Conservation (phyloP, 1,284 basidiomycete genomes). For the Tilletiaria anomala region DNA sequence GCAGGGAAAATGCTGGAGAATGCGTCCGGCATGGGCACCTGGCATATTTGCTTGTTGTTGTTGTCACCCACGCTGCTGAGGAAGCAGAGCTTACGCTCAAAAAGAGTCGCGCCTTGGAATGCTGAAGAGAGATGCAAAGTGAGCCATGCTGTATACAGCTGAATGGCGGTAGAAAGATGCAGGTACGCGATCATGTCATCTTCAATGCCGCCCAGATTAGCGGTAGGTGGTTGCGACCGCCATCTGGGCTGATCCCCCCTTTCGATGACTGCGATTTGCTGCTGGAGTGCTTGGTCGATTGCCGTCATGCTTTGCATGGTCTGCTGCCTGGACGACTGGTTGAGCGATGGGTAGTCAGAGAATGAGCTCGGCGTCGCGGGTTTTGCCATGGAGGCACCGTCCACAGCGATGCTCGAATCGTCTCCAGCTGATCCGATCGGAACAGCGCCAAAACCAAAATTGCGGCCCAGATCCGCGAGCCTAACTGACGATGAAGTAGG, state of each 20-base stretch:
- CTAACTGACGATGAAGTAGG: too few relatives aligned
- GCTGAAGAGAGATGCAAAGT: conserved; percentile 32
- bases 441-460: too few relatives aligned
- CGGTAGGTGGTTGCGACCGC: too few relatives aligned
- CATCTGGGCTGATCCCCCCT: too few relatives aligned
- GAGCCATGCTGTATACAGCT: conserved; percentile 28
- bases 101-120: conserved; percentile 29
- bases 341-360: too few relatives aligned
- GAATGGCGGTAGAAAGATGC: conserved; percentile 19
- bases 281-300: conserved; percentile 22
- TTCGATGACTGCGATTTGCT: too few relatives aligned
- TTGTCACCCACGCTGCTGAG: conserved; percentile 10
- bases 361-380: too few relatives aligned
- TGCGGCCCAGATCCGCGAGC: too few relatives aligned
- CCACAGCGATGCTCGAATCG: too few relatives aligned
- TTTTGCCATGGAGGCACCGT: too few relatives aligned
- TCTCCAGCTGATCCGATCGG: too few relatives aligned
- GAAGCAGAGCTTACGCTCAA: conserved; percentile 34
- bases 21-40: conserved; percentile 24
- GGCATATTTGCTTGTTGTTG: neutral
- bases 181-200: conserved; percentile 25
- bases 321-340: conserved; percentile 20
- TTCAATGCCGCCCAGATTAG: conserved; percentile 12
- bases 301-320: conserved; percentile 27
- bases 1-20: conserved; percentile 6